A percentile compares a stretch with the other conserved stretches of the same genome.
These are phyloP conservation scores for Pinus taeda DNA, from an alignment of 75 land plant genomes.

Conservation along the genomic window DNA sequence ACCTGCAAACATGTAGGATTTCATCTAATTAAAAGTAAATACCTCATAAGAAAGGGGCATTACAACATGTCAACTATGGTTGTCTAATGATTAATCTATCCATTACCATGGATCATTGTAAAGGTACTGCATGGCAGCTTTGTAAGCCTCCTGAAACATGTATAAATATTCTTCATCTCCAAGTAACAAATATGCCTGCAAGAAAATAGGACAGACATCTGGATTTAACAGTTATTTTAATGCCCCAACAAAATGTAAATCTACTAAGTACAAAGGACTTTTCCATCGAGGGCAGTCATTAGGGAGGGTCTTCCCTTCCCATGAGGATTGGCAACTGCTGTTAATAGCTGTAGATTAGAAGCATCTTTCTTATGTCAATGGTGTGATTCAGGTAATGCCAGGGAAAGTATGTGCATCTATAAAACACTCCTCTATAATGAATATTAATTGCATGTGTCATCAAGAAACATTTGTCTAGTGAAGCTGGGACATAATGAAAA, in stretches of 20 bases:
- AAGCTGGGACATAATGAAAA: too few species aligned
- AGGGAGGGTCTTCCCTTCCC: too few species aligned
- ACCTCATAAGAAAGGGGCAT: not conserved
- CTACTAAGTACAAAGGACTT: not conserved
- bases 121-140: conserved; percentile 88
- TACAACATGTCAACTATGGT: not conserved
- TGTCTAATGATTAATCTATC: not conserved
- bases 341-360: not conserved
- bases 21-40: conserved; percentile 1
- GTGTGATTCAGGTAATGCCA: not conserved
- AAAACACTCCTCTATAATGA: too few species aligned
- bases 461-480: too few species aligned
- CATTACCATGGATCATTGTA: conserved; percentile 91
- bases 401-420: too few species aligned
- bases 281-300: too few species aligned
- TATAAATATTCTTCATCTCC: conserved; percentile 97
- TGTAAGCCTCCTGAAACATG: conserved; percentile 95
- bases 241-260: not conserved
- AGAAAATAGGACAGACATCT: conserved; percentile 1
- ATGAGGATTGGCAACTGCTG: too few species aligned
- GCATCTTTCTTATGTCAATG: not conserved
- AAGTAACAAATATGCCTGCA: conserved; percentile 87
- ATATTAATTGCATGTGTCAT: too few species aligned
- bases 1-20: conserved; percentile 47
- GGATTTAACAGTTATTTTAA: conserved; percentile 1